Conservation (phyloP, 441 rosid genomes). For the Erodium trifolium region DNA sequence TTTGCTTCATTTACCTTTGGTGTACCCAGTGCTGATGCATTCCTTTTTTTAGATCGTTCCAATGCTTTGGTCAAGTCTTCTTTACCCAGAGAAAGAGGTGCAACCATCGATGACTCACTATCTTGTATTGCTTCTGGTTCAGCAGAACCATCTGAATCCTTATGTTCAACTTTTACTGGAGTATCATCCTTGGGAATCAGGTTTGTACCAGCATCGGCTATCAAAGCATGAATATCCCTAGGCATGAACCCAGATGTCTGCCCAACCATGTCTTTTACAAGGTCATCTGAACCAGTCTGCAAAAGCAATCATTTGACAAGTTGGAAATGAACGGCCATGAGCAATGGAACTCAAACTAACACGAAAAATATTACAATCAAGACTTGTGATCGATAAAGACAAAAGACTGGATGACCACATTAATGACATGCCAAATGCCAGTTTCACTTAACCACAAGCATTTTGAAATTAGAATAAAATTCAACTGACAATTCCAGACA, state of each 20-base stretch:
- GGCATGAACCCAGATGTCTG: slow-evolving; percentile 96
- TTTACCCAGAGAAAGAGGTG: slow-evolving; percentile 33
- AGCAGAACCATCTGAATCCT: slow-evolving; percentile 28
- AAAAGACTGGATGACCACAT: not conserved
- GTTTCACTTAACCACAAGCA: not conserved
- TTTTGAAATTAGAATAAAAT: not conserved
- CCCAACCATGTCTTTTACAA: slow-evolving; percentile 63
- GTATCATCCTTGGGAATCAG: slow-evolving; percentile 37
- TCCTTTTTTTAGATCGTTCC: slow-evolving; percentile 87
- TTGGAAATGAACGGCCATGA: slow-evolving; percentile 13
- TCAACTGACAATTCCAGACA: slow-evolving; percentile 6
- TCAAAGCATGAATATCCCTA: slow-evolving; percentile 70
- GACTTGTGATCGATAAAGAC: no score
- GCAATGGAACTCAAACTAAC: no score
- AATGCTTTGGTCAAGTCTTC: slow-evolving; percentile 59
- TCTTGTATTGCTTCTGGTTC: slow-evolving; percentile 28
- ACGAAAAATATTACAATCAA: no score
- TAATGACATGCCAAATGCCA: not conserved
- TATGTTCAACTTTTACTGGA: slow-evolving; percentile 27
- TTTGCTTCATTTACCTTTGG: slow-evolving; percentile 55
- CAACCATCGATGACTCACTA: slow-evolving; percentile 23
- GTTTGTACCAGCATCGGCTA: slow-evolving; percentile 85
- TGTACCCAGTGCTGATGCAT: slow-evolving; percentile 85
- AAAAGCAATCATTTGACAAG: slow-evolving; percentile 26
- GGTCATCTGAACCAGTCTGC: slow-evolving; percentile 58